phyloP scores from a whole-genome alignment of 148 eudicot species.

The Cornus kousa region DNA sequence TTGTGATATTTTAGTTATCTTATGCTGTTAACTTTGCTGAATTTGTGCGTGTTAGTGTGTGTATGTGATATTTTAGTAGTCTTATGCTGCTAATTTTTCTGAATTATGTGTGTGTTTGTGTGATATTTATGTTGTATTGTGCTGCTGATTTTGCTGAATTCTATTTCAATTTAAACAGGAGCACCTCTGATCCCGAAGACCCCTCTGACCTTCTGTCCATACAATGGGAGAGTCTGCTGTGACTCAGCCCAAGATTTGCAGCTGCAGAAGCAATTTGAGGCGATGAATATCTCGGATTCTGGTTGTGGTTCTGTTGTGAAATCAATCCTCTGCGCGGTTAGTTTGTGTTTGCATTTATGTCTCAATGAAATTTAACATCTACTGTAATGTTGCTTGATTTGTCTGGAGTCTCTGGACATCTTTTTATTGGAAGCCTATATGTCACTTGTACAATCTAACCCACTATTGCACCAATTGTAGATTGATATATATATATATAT shows the following conservation, averaged over 20 bases:
- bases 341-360: constrained; percentile 6
- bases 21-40: neutral
- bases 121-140: neutral
- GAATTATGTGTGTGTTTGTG: neutral
- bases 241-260: constrained; percentile 55
- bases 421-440: neutral
- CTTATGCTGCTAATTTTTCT: too few species aligned
- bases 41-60: neutral
- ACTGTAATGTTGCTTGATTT: neutral
- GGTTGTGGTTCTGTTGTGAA: constrained; percentile 71
- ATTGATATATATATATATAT: too few species aligned
- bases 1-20: neutral
- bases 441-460: neutral
- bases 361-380: neutral
- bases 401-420: neutral
- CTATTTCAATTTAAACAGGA: constrained; percentile 34
- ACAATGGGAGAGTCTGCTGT: constrained; percentile 77
- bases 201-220: constrained; percentile 55
- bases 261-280: constrained; percentile 54
- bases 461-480: neutral
- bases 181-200: constrained; percentile 47
- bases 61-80: too few species aligned
- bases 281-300: constrained; percentile 69
- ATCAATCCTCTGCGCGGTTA: constrained; percentile 84
- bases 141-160: neutral